These are phyloP conservation scores for Citrus maxima DNA, from an alignment of 345 rosid species.

Conservation along the genomic window DNA sequence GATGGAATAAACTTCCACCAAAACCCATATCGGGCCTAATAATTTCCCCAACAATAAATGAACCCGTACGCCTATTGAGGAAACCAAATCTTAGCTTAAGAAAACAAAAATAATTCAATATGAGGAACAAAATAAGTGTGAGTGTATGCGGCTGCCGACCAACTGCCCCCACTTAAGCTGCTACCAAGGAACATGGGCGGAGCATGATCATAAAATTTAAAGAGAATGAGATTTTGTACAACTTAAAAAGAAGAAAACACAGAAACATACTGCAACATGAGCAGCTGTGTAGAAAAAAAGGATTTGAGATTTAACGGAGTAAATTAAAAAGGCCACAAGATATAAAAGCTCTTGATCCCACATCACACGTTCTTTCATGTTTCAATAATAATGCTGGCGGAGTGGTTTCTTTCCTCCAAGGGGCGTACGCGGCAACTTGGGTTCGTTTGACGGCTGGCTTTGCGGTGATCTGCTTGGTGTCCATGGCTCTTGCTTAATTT, in stretches of 20 bases:
- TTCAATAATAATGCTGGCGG: not conserved
- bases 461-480: not conserved
- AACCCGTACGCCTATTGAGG: not conserved
- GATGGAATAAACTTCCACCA: not conserved
- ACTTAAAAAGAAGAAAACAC: not conserved
- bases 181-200: not conserved
- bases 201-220: too few species aligned
- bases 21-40: not conserved
- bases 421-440: conserved; percentile 1
- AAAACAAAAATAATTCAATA: not conserved
- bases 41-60: not conserved
- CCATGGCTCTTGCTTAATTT: not conserved
- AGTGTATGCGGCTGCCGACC: not conserved
- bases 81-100: not conserved
- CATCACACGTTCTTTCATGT: conserved; percentile 10
- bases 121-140: too few species aligned
- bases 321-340: not conserved
- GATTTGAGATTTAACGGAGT: not conserved
- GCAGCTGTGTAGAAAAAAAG: not conserved
- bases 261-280: not conserved
- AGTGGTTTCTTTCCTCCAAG: not conserved
- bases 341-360: not conserved
- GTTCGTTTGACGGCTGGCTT: not conserved
- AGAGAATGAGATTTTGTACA: too few species aligned
- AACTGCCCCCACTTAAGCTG: not conserved